Conservation (phyloP, 768 basidiomycete species). For the Cystofilobasidium ferigula region DNA sequence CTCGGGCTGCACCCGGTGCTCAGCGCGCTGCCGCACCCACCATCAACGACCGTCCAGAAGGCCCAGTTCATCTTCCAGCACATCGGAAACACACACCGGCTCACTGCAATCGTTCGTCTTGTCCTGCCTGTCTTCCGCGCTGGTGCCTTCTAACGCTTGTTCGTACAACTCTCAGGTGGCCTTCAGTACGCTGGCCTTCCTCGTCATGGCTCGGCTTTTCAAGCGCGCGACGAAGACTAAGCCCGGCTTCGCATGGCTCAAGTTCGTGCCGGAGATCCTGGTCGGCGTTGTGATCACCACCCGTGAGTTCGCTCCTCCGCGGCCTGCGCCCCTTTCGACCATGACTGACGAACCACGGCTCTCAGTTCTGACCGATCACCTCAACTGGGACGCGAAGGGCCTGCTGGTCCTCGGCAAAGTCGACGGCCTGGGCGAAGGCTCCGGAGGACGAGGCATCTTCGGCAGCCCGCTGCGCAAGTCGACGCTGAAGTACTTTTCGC, state of each 20-base stretch:
- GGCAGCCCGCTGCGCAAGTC: slow-evolving; percentile 57
- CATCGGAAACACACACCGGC: slow-evolving; percentile 43
- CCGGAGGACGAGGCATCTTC: slow-evolving; percentile 31
- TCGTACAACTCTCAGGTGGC: slow-evolving; percentile 40
- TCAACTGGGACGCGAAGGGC: slow-evolving; percentile 65
- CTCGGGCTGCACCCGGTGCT: slow-evolving; percentile 52
- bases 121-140: background rate
- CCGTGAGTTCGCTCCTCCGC: slow-evolving; percentile 44
- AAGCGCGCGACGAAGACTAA: slow-evolving; percentile 31
- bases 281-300: slow-evolving; percentile 75
- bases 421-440: slow-evolving; percentile 32
- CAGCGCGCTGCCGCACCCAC: slow-evolving; percentile 22
- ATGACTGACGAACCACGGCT: background rate
- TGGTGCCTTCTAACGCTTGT: background rate
- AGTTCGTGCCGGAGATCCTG: slow-evolving; percentile 79
- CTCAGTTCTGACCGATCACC: slow-evolving; percentile 56
- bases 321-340: background rate
- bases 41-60: slow-evolving; percentile 58
- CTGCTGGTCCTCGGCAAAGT: slow-evolving; percentile 76
- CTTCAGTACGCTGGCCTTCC: slow-evolving; percentile 54
- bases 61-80: slow-evolving; percentile 59
- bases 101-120: slow-evolving; percentile 52
- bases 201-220: slow-evolving; percentile 51
- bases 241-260: slow-evolving; percentile 53
- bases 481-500: slow-evolving; percentile 55